Evolutionary conservation across 768 basidiomycete species (phyloP).

Genomic region (Butyriboletus loyo): DNA sequence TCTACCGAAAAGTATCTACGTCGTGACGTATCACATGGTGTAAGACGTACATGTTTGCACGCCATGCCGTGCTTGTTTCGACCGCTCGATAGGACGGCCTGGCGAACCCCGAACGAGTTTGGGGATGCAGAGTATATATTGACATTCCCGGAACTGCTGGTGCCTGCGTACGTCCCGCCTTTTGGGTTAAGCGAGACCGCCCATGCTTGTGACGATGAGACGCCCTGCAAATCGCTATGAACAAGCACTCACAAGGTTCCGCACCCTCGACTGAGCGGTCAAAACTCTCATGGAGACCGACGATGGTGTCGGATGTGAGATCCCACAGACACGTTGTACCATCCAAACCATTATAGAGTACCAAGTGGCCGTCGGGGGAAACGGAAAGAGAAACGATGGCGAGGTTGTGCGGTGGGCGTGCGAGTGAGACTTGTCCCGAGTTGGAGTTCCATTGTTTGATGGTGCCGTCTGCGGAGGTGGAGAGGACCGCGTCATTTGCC

Average conservation of each 20-base stretch:
- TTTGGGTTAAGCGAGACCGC: conserved; percentile 78
- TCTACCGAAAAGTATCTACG: conserved; percentile 1
- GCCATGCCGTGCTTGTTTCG: conserved; percentile 76
- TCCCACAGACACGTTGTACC: conserved; percentile 80
- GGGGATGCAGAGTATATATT: conserved; percentile 67
- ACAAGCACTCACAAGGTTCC: conserved; percentile 61
- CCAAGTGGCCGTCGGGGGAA: conserved; percentile 59
- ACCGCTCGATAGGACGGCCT: conserved; percentile 59
- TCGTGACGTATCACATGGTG: background rate
- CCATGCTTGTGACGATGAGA: conserved; percentile 55
- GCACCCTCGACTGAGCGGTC: conserved; percentile 50
- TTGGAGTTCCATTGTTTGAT: conserved; percentile 70
- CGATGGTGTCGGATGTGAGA: conserved; percentile 54
- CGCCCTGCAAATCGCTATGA: background rate
- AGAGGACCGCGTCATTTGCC: conserved; percentile 57
- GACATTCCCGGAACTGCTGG: conserved; percentile 69
- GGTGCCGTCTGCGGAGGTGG: conserved; percentile 75
- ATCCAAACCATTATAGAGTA: conserved; percentile 80
- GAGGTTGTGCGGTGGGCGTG: conserved; percentile 74
- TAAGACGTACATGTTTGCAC: conserved; percentile 59
- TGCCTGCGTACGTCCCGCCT: conserved; percentile 70
- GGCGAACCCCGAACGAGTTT: conserved; percentile 64
- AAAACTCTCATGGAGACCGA: conserved; percentile 74
- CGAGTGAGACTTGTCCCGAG: conserved; percentile 57
- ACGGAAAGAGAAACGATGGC: conserved; percentile 81